Evolutionary conservation across 306 rosid species (phyloP), one percentile per base, ranked within the genome.

Genomic region (Mimosa pudica): DNA sequence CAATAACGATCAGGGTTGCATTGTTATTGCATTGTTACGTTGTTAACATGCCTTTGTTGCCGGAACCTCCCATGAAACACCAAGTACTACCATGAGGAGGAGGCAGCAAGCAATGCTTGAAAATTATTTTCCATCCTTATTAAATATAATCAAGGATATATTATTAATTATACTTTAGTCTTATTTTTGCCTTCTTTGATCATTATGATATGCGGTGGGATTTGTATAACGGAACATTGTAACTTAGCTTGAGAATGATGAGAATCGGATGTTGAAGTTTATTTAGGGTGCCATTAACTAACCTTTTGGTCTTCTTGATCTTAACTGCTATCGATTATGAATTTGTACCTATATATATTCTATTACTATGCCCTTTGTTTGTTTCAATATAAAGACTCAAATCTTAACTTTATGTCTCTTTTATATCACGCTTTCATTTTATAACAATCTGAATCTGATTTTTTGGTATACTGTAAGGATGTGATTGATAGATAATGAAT

Each of bases 41-140:
- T 47, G 80, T 89, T 71, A 65, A 20, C 68, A 77, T 83, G 80
- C 81, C 84, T 75, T 52, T 24, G 30, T 24, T 70, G 41, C 48
- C 16, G 55, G 89, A 84, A 11, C 7, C 7, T 13, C 48, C 73
- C 51, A 41, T 42, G 8, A 55, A 87, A 82, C 52, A 35, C 74
- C 84, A 74, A 62, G 10, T 48, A 48, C 71, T 76, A 46, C 16
- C 76, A 75, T 18, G 78, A 75, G 10, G 30, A 55, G 62, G 30
- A 24, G n/a, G 38, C 68, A 52, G 77, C 74, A 62, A 1, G n/a
- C n/a, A n/a, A n/a, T n/a, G 82, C 79, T 66, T 79, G 47, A 80
- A 44, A 67, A 71, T 71, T 48, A 71, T 71, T 48, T 6, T 71
- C 65, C 46, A 77, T 69, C 65, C 32, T n/a, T n/a, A n/a, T 17